These are phyloP conservation scores for Xylariaceae sp. DNA, from an alignment of 2,329 filamentous ascomycete genomes.

Conservation along the genomic window DNA sequence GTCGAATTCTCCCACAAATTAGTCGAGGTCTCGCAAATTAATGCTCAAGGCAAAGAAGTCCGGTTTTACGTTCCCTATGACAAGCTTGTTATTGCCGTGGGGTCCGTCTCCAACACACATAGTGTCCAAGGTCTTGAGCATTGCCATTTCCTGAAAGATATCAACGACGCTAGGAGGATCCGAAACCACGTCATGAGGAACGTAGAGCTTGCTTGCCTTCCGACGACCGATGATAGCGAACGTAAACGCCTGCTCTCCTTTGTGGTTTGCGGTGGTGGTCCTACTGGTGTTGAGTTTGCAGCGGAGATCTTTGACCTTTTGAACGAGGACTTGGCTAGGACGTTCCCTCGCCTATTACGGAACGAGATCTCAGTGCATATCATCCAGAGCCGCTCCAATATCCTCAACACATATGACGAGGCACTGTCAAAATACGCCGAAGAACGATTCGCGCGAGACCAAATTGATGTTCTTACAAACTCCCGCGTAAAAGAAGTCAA, in stretches of 20 bases:
- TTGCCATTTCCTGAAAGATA: slow-evolving; percentile 92
- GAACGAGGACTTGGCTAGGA: slow-evolving; percentile 81
- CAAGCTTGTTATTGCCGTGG: slow-evolving; percentile 88
- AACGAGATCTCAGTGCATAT: slow-evolving; percentile 98
- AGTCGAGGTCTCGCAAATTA: slow-evolving; percentile 74
- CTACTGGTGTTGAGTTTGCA: slow-evolving; percentile 95
- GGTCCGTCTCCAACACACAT: slow-evolving; percentile 88
- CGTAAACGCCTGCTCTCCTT: slow-evolving; percentile 84
- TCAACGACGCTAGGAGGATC: slow-evolving; percentile 84
- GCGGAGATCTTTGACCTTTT: slow-evolving; percentile 93
- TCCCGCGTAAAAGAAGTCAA: slow-evolving; percentile 86
- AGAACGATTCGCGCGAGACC: slow-evolving; percentile 81
- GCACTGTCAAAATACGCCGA: slow-evolving; percentile 89
- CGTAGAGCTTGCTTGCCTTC: slow-evolving; percentile 84
- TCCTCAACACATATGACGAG: slow-evolving; percentile 97
- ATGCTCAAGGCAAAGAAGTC: slow-evolving; percentile 64
- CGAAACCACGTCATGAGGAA: slow-evolving; percentile 85
- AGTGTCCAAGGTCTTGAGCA: slow-evolving; percentile 92
- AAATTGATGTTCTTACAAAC: slow-evolving; percentile 88
- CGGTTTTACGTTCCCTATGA: slow-evolving; percentile 96
- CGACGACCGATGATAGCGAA: slow-evolving; percentile 84
- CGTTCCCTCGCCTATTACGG: slow-evolving; percentile 83
- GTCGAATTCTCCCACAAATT: slow-evolving; percentile 89
- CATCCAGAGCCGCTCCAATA: slow-evolving; percentile 90
- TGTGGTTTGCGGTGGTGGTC: slow-evolving; percentile 90